Percentiles rank a stretch among this genome's conserved stretches.
Conservation (phyloP, 2,329 filamentous ascomycete species). For the Monilinia fructigena region DNA sequence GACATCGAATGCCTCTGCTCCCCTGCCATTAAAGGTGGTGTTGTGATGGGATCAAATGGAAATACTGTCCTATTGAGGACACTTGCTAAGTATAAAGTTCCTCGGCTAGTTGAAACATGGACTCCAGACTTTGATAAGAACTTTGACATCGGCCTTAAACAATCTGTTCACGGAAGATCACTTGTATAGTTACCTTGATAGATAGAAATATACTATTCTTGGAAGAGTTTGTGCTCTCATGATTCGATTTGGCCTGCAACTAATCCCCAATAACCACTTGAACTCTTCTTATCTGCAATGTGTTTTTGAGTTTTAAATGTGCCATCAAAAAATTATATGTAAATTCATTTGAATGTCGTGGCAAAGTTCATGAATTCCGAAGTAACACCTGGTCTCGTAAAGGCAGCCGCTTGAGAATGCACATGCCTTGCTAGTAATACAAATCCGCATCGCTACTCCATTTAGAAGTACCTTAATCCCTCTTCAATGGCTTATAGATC, state of each 20-base stretch:
- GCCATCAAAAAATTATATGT: background rate
- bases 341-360: background rate
- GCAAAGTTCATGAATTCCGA: slow-evolving; percentile 21
- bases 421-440: slow-evolving; percentile 24
- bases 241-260: background rate
- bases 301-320: background rate
- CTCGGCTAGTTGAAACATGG: background rate
- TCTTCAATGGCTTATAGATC: slow-evolving; percentile 80
- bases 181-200: background rate
- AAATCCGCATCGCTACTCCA: slow-evolving; percentile 17
- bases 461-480: slow-evolving; percentile 58
- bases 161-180: background rate
- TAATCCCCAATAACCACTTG: background rate
- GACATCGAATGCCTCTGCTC: slow-evolving; percentile 38
- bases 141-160: background rate
- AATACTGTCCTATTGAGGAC: slow-evolving; percentile 29
- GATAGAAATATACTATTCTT: background rate
- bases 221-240: background rate
- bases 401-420: slow-evolving; percentile 14
- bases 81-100: background rate
- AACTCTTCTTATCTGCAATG: background rate
- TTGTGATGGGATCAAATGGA: slow-evolving; percentile 32
- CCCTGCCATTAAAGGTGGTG: slow-evolving; percentile 29
- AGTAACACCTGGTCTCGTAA: slow-evolving; percentile 23
- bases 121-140: background rate